A percentile compares a stretch with the other conserved stretches of the same genome.
Conservation (phyloP, 768 basidiomycete species). For the Boletus fagicola region DNA sequence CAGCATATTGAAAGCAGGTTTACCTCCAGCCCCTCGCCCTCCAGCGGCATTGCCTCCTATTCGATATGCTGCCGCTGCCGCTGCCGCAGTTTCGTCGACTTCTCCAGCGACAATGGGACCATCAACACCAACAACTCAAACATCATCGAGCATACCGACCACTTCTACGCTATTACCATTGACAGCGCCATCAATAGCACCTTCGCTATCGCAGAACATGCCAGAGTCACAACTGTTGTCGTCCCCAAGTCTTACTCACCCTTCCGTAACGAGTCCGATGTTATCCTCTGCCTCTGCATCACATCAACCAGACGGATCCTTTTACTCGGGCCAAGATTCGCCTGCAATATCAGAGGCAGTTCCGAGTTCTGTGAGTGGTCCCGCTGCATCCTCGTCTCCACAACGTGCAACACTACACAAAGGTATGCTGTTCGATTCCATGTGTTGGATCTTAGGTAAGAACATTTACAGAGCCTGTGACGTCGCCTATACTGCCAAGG, state of each 20-base stretch:
- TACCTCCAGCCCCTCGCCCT: constrained; percentile 55
- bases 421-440: constrained; percentile 39
- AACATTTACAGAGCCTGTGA: constrained; percentile 39
- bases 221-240: constrained; percentile 45
- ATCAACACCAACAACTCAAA: constrained; percentile 35
- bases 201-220: constrained; percentile 33
- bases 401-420: constrained; percentile 46
- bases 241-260: constrained; percentile 85
- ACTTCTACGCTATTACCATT: constrained; percentile 40
- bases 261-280: constrained; percentile 78
- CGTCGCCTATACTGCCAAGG: constrained; percentile 44
- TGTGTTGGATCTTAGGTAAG: constrained; percentile 23
- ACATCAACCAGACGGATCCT: constrained; percentile 64
- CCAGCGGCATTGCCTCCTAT: constrained; percentile 70
- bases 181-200: constrained; percentile 38
- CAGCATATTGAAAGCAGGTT: constrained; percentile 70
- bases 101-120: constrained; percentile 24
- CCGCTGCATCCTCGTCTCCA: constrained; percentile 60
- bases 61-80: constrained; percentile 90
- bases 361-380: constrained; percentile 42
- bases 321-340: constrained; percentile 70
- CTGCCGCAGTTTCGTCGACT: constrained; percentile 37
- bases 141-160: constrained; percentile 34
- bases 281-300: constrained; percentile 66
- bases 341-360: constrained; percentile 71